These are phyloP conservation scores for Penicillium verhagenii DNA, from an alignment of 495 filamentous ascomycete genomes.

Conservation along the genomic window DNA sequence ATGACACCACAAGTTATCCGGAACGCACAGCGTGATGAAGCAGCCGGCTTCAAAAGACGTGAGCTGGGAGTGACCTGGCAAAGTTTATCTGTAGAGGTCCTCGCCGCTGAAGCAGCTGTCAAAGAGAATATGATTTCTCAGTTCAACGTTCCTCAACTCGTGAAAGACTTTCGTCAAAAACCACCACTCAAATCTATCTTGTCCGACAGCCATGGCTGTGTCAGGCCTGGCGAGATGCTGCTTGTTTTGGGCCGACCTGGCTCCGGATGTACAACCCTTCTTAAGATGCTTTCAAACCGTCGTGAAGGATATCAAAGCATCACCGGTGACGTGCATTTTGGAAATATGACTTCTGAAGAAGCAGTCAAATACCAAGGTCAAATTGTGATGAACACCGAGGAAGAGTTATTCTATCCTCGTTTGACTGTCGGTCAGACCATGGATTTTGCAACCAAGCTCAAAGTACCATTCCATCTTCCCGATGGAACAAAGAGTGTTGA, in stretches of 20 bases:
- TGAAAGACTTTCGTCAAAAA: background rate
- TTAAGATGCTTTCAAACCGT: conserved; percentile 70
- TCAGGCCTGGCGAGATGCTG: conserved; percentile 71
- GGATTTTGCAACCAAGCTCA: conserved; percentile 52
- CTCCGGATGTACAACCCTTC: conserved; percentile 65
- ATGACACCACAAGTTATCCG: conserved; percentile 44
- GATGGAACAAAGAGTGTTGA: conserved; percentile 34
- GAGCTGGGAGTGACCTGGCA: conserved; percentile 57
- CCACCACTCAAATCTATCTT: conserved; percentile 40
- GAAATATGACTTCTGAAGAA: conserved; percentile 50
- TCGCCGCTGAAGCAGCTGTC: conserved; percentile 43
- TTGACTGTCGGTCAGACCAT: conserved; percentile 62
- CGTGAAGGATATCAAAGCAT: conserved; percentile 56
- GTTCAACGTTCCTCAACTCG: conserved; percentile 44
- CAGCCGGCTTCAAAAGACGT: conserved; percentile 42
- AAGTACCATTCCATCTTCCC: conserved; percentile 27
- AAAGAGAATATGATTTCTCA: conserved; percentile 53
- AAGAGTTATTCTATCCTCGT: conserved; percentile 60
- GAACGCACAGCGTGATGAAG: conserved; percentile 39
- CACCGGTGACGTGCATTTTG: conserved; percentile 57
- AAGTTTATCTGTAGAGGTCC: conserved; percentile 41
- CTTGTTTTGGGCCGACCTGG: conserved; percentile 70
- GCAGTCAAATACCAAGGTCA: conserved; percentile 30
- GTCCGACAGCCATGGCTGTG: conserved; percentile 69
- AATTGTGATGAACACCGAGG: conserved; percentile 57